These are phyloP conservation scores for Plenodomus tracheiphilus DNA, from an alignment of 2,329 filamentous ascomycete species.

Conservation along the genomic window DNA sequence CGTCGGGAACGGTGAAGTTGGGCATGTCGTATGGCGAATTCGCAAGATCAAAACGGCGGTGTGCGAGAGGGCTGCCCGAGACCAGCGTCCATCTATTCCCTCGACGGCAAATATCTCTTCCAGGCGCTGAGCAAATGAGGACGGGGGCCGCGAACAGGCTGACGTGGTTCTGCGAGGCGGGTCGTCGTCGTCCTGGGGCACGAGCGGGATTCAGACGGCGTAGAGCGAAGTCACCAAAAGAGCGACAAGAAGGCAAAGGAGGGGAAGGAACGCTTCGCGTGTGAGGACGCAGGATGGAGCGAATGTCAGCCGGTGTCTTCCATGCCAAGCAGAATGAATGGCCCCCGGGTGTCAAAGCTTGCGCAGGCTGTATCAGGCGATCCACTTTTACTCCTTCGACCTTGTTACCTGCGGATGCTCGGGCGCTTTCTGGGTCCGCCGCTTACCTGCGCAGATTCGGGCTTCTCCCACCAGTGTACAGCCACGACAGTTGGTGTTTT, in stretches of 20 bases:
- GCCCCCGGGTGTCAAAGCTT: not conserved
- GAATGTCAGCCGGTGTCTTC: not conserved
- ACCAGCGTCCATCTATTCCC: not conserved
- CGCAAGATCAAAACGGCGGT: not conserved
- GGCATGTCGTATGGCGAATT: conserved; percentile 12
- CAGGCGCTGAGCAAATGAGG: not conserved
- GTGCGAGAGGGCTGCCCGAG: not conserved
- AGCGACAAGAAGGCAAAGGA: not conserved
- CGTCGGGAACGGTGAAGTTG: conserved; percentile 15
- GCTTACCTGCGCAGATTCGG: not conserved
- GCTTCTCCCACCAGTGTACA: too few species aligned
- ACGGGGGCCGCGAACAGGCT: not conserved
- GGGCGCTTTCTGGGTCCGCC: not conserved
- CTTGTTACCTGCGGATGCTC: not conserved
- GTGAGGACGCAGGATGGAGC: not conserved
- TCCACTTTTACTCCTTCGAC: not conserved
- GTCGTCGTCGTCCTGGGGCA: not conserved
- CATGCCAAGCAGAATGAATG: not conserved
- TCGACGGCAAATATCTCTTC: not conserved
- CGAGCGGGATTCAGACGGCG: not conserved
- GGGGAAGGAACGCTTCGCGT: not conserved
- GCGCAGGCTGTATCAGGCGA: not conserved
- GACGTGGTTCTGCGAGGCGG: not conserved
- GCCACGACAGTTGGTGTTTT: too few species aligned
- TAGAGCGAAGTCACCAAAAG: not conserved